These are phyloP conservation scores for Phalaenopsis equestris DNA, from an alignment of 106 monocot genomes.

Conservation along the genomic window DNA sequence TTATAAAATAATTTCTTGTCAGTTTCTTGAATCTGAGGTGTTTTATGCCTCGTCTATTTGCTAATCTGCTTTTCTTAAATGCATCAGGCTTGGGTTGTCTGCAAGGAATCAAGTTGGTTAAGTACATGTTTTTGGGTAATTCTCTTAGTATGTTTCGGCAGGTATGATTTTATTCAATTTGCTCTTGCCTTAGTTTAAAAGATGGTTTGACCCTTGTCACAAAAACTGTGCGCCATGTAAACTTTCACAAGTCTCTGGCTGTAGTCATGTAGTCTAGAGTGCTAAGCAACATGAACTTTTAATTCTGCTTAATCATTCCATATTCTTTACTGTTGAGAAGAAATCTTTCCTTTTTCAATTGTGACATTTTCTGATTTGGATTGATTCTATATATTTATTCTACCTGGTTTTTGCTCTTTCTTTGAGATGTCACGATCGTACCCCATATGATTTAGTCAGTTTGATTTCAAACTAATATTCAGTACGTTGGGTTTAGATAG, in stretches of 20 bases:
- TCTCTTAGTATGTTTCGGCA: constrained; percentile 63
- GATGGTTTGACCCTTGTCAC: background rate
- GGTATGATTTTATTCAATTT: constrained; percentile 31
- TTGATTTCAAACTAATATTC: background rate
- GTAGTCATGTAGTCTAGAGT: background rate
- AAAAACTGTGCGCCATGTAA: background rate
- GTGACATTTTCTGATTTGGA: background rate
- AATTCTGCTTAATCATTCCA: background rate
- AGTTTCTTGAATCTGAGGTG: background rate
- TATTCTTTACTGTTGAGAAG: background rate
- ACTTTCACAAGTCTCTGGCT: background rate
- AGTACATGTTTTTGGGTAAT: constrained; percentile 57
- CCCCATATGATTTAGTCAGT: background rate
- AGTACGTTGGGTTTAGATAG: background rate
- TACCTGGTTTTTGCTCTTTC: background rate
- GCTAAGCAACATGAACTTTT: background rate
- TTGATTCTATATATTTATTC: background rate
- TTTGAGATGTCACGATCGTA: background rate
- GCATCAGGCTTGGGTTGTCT: constrained; percentile 64
- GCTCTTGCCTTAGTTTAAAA: background rate
- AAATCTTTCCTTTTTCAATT: background rate
- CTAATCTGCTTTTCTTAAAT: background rate
- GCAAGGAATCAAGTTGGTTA: constrained; percentile 64
- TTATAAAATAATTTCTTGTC: background rate
- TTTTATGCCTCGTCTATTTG: background rate